A percentile compares a stretch with the other conserved stretches of the same genome.
Evolutionary conservation across 2,329 filamentous ascomycete genomes (phyloP).

Genomic region (Ascochyta fabae): DNA sequence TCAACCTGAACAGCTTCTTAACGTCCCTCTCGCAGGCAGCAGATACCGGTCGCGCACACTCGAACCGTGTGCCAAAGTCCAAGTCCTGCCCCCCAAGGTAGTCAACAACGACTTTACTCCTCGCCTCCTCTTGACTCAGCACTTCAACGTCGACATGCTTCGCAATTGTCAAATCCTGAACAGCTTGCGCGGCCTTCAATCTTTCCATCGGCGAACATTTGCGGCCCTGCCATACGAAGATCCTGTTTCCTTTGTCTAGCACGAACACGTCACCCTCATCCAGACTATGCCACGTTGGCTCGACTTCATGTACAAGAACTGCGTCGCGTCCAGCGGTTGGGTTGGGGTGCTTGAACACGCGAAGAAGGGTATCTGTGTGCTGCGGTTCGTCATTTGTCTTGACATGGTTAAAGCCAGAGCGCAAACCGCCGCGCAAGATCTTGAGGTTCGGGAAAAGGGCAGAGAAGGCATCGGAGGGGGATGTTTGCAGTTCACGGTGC

Average conservation of each 20-base stretch:
- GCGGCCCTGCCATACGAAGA: constrained; percentile 73
- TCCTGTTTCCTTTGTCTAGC: constrained; percentile 67
- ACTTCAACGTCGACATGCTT: constrained; percentile 72
- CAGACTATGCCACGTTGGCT: constrained; percentile 66
- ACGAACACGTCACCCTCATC: constrained; percentile 72
- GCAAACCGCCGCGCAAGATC: constrained; percentile 67
- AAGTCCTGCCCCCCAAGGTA: constrained; percentile 48
- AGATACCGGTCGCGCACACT: constrained; percentile 52
- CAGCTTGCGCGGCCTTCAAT: constrained; percentile 70
- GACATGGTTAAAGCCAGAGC: constrained; percentile 69
- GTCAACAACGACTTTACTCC: constrained; percentile 62
- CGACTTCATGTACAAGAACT: constrained; percentile 68
- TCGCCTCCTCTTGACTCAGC: constrained; percentile 65
- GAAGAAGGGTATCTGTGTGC: constrained; percentile 61
- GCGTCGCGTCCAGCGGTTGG: constrained; percentile 55
- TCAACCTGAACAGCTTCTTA: constrained; percentile 66
- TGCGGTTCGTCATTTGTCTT: constrained; percentile 54
- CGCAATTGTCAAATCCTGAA: constrained; percentile 68
- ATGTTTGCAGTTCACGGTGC: constrained; percentile 68
- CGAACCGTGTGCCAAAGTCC: constrained; percentile 56
- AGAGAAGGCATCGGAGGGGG: constrained; percentile 66
- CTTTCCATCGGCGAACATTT: constrained; percentile 73
- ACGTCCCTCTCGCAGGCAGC: constrained; percentile 26
- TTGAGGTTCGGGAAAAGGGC: constrained; percentile 65
- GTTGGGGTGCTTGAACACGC: constrained; percentile 65